Evolutionary conservation across 1,284 basidiomycete species (phyloP).

Genomic region (Trametes polyzona): DNA sequence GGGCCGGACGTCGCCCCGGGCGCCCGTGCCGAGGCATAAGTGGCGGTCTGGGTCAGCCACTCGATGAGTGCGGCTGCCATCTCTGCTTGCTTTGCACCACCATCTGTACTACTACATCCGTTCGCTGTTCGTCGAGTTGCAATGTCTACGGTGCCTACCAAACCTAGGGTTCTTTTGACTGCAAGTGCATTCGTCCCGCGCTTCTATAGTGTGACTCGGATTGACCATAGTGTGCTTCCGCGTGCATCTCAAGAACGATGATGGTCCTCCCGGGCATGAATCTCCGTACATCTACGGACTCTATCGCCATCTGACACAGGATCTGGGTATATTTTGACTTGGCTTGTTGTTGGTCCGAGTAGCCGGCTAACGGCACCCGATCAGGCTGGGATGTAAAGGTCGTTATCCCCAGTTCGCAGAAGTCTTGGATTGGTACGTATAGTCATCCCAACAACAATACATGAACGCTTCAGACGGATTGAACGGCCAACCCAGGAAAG

Average conservation of each 20-base stretch:
- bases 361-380: not conserved
- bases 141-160: slow-evolving; percentile 30
- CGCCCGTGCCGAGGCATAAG: not conserved
- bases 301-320: slow-evolving; percentile 65
- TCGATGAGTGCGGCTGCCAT: not conserved
- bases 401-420: slow-evolving; percentile 86
- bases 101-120: slow-evolving; percentile 1
- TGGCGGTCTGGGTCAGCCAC: not conserved
- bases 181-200: slow-evolving; percentile 40
- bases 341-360: not conserved
- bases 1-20: not conserved
- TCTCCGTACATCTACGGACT: slow-evolving; percentile 88
- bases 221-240: slow-evolving; percentile 8
- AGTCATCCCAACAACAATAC: not conserved
- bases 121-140: not conserved
- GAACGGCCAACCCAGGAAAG: slow-evolving; percentile 56
- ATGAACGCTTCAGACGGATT: not conserved
- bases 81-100: not conserved
- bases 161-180: slow-evolving; percentile 59
- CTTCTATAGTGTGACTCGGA: not conserved
- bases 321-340: slow-evolving; percentile 54
- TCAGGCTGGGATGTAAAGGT: slow-evolving; percentile 87
- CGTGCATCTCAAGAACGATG: slow-evolving; percentile 68
- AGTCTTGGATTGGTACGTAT: slow-evolving; percentile 82
- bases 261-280: slow-evolving; percentile 79